A percentile compares a stretch with the other conserved stretches of the same genome.
These are phyloP conservation scores for Tetrahymena borealis DNA, from an alignment of 73 alveolate genomes.

Conservation along the genomic window DNA sequence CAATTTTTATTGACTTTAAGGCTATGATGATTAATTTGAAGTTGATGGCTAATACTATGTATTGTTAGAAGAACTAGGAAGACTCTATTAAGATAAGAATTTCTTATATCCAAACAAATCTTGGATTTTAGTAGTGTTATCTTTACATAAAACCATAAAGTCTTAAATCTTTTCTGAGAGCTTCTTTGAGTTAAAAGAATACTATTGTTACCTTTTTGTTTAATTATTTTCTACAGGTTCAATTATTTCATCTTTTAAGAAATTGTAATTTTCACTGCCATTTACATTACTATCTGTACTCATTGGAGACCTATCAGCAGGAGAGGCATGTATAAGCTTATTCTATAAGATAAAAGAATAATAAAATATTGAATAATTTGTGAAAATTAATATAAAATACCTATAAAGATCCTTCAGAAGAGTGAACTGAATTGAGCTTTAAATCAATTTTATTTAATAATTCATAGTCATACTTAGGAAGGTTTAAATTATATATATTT, in stretches of 20 bases:
- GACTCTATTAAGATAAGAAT: not conserved
- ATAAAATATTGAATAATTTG: not conserved
- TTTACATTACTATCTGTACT: not conserved
- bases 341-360: not conserved
- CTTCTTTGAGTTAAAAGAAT: not conserved
- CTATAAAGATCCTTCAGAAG: not conserved
- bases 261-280: not conserved
- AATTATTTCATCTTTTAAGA: not conserved
- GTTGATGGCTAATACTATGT: not conserved
- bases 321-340: not conserved
- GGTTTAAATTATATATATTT: not conserved
- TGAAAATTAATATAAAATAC: not conserved
- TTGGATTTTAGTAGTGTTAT: not conserved
- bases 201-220: not conserved
- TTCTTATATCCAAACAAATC: not conserved
- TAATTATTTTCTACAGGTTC: not conserved
- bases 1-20: not conserved
- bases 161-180: not conserved
- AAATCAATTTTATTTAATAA: not conserved
- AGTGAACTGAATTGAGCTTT: not conserved
- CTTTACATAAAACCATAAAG: not conserved
- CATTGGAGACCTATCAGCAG: not conserved
- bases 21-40: not conserved
- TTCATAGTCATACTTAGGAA: not conserved
- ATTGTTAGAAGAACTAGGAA: not conserved